A percentile compares a stretch with the other conserved stretches of the same genome.
Conservation (phyloP, 2,329 filamentous ascomycete genomes). For the Colletotrichum cordylinicola region DNA sequence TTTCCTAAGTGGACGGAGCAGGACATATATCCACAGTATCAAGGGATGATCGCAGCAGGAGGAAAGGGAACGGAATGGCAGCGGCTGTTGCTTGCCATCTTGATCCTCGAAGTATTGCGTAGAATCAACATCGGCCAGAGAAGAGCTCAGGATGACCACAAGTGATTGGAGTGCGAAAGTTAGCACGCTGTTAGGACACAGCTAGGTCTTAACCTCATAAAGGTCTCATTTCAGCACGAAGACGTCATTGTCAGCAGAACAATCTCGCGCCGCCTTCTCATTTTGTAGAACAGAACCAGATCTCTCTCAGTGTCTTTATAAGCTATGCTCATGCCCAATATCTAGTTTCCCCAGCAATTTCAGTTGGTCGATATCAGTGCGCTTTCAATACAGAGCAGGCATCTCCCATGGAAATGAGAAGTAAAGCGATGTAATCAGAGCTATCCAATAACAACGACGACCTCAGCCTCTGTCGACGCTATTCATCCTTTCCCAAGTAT, state of each 20-base stretch:
- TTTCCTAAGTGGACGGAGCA: background rate
- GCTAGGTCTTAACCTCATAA: no score
- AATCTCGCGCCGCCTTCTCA: background rate
- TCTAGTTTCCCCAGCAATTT: background rate
- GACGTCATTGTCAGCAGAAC: no score
- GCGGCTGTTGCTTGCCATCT: background rate
- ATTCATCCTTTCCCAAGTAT: background rate
- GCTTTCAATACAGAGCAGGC: no score
- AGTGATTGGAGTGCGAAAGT: background rate
- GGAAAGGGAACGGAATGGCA: background rate
- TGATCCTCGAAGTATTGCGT: background rate
- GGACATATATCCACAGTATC: no score
- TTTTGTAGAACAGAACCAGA: background rate
- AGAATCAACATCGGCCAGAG: background rate
- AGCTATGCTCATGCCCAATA: background rate
- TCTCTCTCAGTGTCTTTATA: background rate
- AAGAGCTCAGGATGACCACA: background rate
- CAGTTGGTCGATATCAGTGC: no score
- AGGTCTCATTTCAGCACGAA: no score
- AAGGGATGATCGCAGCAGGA: accelerated
- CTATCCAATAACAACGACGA: background rate
- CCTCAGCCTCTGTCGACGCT: accelerated
- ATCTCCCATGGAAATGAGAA: background rate
- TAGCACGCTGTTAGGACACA: no score
- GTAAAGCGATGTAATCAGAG: background rate